Base-by-base conservation (phyloP, 2,329 filamentous ascomycete species). In the Colletotrichum sp. region DNA sequence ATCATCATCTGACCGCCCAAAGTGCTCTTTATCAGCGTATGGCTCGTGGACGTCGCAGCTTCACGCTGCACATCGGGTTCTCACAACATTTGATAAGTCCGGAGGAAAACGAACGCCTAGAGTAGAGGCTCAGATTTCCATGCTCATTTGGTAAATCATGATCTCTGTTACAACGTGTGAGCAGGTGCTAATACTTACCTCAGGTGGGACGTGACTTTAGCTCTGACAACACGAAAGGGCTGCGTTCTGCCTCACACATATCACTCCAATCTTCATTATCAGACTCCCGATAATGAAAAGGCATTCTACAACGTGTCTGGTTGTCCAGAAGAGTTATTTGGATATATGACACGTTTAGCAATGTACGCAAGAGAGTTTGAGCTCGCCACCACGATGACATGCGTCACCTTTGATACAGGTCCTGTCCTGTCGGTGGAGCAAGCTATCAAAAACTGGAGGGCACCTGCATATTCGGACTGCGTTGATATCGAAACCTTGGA, bases 1-100 rank as follows among this genome's bases (percentile, higher is more conserved):
- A 55, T 8, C 61, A n/a, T 30, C 25, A 32, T 13, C 12, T 43
- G 18, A 43, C 27, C 13, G 66, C 12, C 39, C 15, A 58, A 32
- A 84, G 83, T 83, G 81, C 32, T 81, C 82, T 5, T 80, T 80
- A 2, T 84, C 83, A 4, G 83, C 82, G 3, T 77, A 80, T n/a
- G 82, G 83, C 4, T 78, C 77, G 12, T 84, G 82, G 83, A 60
- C 71, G 1, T 78, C 68, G 32, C 80, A 85, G 68, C 71, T 85
- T 13, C 64, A 77, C 8, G 68, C 75, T 1, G 80, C 80, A 0
- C 76, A 80, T 27, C 79, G 76, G 30, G 78, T 82, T 56, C 78
- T 82, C 13, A 72, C 82, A 36, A 77, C 75, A 8, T 78, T 75
- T 15, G 79, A 79, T 7, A 76, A 36, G 13, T 18, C 72, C 3